Percentiles rank a stretch among this genome's conserved stretches.
Evolutionary conservation across 2,329 filamentous ascomycete species (phyloP).

Genomic region (Aureobasidium vineae): DNA sequence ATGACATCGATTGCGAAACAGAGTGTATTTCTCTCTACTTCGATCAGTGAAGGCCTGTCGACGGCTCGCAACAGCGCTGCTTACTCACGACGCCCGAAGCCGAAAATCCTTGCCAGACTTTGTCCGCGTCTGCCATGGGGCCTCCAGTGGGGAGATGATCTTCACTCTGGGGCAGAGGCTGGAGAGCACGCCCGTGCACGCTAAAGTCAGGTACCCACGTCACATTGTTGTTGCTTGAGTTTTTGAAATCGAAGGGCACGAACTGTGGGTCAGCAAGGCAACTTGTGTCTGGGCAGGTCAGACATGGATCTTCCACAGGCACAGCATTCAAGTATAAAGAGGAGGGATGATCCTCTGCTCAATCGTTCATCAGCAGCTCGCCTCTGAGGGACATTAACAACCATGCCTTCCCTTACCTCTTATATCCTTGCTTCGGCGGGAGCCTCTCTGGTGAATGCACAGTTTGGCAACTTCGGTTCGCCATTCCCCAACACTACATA

Average conservation of each 20-base stretch:
- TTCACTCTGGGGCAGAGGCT: conserved; percentile 19
- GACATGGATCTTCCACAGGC: neutral
- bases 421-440: conserved; percentile 26
- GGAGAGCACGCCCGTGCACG: conserved; percentile 12
- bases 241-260: neutral
- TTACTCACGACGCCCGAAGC: neutral
- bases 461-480: conserved; percentile 29
- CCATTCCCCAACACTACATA: conserved; percentile 34
- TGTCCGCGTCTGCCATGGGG: conserved; percentile 20
- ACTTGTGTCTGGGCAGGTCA: neutral
- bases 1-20: neutral
- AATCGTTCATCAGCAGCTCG: conserved; percentile 1
- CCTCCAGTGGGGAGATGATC: conserved; percentile 25
- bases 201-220: conserved; percentile 22
- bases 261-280: conserved; percentile 14
- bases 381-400: conserved; percentile 6
- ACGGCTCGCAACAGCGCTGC: neutral
- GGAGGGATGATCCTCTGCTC: neutral
- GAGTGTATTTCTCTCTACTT: neutral
- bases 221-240: conserved; percentile 17
- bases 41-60: neutral
- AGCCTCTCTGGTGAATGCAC: conserved; percentile 26
- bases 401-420: conserved; percentile 22
- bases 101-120: conserved; percentile 1
- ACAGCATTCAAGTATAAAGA: conserved; percentile 9